Base-by-base conservation (phyloP, 2,329 filamentous ascomycete genomes). In the Nemania serpens region DNA sequence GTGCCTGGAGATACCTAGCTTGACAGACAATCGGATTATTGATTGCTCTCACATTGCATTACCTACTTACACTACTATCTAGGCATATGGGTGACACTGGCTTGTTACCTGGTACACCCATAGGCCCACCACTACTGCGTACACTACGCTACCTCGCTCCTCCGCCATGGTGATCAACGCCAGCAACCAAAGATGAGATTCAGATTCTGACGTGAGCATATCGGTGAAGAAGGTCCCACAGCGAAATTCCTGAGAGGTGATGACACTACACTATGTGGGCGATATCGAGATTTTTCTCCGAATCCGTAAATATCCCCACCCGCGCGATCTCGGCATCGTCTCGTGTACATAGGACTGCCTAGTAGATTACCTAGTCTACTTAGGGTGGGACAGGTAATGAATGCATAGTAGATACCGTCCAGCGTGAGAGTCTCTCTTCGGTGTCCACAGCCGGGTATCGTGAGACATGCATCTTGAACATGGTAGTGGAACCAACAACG, bases 181-280 rank as follows among this genome's bases (percentile, higher is more conserved):
- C 4, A 7, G 25, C 25, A 7, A 7, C 25, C 4, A 29, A 29
- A 29, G 25, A 3, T 29, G 3, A 37, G 57, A 42, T 48, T 61
- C 58, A 43, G 46, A 57, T 55, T 63, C 61, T 63, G 46, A 63
- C 61, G 57, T 61, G 49, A 61, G 61, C 61, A 41, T 46, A 51
- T 63, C 61, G 61, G 57, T 58, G 61, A 60, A 51, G 15, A 33
- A 22, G 41, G 46, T 58, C 42, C 49, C 53, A 57, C 47, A 57
- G 36, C 36, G n/a, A 53, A 63, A 54, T 33, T 47, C 50, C 45
- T 48, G 33, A 55, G 48, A 56, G 53, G 57, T 39, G 49, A 54
- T 49, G 52, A 29, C 25, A 29, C 25, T 29, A 29, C 25, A 29
- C 25, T 29, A 29, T 29, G 25, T 29, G 25, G 25, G 25, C 25